Conservation (phyloP, 148 eudicot genomes). For the Euryodendron excelsum region DNA sequence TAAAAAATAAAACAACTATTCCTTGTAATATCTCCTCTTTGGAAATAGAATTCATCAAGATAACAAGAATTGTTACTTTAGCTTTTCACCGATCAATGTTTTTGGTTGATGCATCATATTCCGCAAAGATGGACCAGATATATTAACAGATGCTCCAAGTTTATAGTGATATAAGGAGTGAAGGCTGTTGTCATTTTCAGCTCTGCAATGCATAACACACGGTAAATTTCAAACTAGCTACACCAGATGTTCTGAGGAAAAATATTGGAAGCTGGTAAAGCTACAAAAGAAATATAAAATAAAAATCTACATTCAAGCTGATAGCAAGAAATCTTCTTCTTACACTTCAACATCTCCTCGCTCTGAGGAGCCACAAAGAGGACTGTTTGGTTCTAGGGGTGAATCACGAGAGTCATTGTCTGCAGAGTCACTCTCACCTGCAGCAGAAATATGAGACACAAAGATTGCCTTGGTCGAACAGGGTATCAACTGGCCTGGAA, state of each 20-base stretch:
- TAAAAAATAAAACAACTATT: not conserved
- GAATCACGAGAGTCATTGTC: constrained; percentile 89
- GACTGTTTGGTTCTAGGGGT: constrained; percentile 80
- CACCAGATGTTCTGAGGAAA: not conserved
- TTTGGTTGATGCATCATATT: constrained; percentile 40
- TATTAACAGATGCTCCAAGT: constrained; percentile 34
- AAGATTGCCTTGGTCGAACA: constrained; percentile 65
- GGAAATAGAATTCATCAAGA: not conserved
- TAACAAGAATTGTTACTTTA: constrained; percentile 26
- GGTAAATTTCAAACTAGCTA: constrained; percentile 4
- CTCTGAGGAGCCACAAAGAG: constrained; percentile 50
- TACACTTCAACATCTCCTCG: constrained; percentile 61
- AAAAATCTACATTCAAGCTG: not conserved
- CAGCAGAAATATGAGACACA: constrained; percentile 61
- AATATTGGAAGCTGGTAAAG: not conserved
- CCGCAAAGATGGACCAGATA: constrained; percentile 43
- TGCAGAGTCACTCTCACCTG: constrained; percentile 83
- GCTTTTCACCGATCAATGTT: constrained; percentile 27
- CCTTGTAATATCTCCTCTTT: not conserved
- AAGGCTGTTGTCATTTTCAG: constrained; percentile 45
- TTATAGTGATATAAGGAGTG: constrained; percentile 29
- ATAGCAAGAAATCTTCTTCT: constrained; percentile 9
- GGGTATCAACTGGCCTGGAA: constrained; percentile 78
- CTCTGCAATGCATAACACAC: constrained; percentile 34
- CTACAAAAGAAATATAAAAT: not conserved